A percentile compares a stretch with the other conserved stretches of the same genome.
Conservation (phyloP, 2,329 filamentous ascomycete genomes). For the Aspergillus ruber region DNA sequence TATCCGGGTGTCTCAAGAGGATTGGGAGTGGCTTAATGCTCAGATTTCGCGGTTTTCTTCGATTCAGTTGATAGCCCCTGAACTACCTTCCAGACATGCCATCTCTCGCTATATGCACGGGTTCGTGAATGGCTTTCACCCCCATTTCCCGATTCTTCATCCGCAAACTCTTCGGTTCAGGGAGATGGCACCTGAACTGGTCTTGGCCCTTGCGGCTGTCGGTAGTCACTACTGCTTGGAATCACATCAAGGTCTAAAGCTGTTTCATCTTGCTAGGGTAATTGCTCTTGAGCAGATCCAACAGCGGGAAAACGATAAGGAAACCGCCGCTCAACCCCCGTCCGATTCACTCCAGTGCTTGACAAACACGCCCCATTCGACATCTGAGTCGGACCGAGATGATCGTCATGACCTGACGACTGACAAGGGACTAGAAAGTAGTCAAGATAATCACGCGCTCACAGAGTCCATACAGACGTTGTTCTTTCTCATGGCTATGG, state of each 20-base stretch:
- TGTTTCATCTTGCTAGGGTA: neutral
- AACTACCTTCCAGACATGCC: constrained; percentile 3
- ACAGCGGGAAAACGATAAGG: neutral
- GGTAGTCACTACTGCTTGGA: constrained; percentile 6
- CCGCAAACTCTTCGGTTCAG: constrained; percentile 1
- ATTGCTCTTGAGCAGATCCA: constrained; percentile 2
- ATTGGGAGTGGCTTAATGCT: constrained; percentile 3
- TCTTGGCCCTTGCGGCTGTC: constrained; percentile 1
- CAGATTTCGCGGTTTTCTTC: neutral
- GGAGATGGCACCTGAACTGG: constrained; percentile 3
- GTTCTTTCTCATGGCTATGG: neutral
- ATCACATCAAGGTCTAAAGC: neutral
- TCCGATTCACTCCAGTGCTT: neutral
- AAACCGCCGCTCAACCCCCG: neutral
- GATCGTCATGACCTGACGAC: neutral
- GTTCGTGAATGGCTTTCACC: constrained; percentile 5
- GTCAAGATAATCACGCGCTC: neutral
- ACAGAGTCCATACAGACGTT: neutral
- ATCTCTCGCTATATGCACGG: constrained; percentile 3
- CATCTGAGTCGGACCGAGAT: too few relatives aligned
- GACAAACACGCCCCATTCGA: too few relatives aligned
- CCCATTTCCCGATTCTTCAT: constrained; percentile 5
- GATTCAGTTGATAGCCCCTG: neutral
- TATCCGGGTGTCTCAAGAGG: constrained; percentile 2
- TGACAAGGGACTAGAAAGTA: neutral